Evolutionary conservation across 192 early-diverging fungal species (phyloP), one percentile per base, ranked within the genome.

Genomic region (Coemansia sp.): DNA sequence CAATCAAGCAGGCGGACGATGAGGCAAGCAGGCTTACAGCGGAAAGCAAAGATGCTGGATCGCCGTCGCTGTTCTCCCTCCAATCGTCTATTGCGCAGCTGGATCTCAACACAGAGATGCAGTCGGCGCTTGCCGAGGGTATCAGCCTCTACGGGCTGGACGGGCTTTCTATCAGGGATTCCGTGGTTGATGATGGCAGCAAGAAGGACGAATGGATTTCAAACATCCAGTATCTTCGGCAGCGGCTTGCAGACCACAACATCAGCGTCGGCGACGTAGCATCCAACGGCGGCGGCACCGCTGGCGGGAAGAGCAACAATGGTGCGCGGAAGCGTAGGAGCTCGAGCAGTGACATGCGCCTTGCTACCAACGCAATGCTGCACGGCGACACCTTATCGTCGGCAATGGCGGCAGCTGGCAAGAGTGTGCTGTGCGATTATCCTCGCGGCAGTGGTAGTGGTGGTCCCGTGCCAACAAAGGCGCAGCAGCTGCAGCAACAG

Each of bases 131-230:
- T 26, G 73, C 56, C 36, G 76, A 73, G 57, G 48, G 64, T 15
- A 67, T 73, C 46, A 64, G 58, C n/a, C 38, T 75, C 44, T 38
- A 59, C 24, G 63, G 30, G 8, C 24, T 11, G 51, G 49, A 0
- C 45, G 60, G 21, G 38, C 24, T 41, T 49, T 63, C 33, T n/a
- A 23, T 23, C 10, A 15, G 20, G 35, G 35, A 44, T 2, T 38
- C 57, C 4, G 39, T 46, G 18, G 23, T 36, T 1, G 51, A 49
- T 1, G 51, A 49, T 34, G 71, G 67, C 26, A 69, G 60, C 30
- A 69, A 69, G 51, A 75, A 81, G 64, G 69, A 71, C 62, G 77
- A 81, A 53, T 81, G 78, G 78, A 75, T 81, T 24, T 65, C 71
- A 18, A 81, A 81, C 43, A 81, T 64, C 44, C 73, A 81, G 66